A percentile compares a stretch with the other conserved stretches of the same genome.
These are phyloP conservation scores for Coffea humblotiana DNA, from an alignment of 305 asterid genomes.

Conservation along the genomic window DNA sequence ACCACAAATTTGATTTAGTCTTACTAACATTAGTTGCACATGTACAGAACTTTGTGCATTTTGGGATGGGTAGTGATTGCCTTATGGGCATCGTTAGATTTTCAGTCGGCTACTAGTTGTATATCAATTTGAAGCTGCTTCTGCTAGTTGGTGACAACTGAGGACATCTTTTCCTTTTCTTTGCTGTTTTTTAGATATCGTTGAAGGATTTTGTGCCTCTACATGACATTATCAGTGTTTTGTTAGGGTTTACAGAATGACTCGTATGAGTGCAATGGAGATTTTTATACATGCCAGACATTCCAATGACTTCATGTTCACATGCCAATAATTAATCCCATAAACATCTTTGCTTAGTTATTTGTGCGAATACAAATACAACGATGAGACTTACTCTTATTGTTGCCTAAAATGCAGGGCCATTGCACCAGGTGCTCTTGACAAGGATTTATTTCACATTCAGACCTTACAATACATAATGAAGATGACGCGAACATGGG, in stretches of 20 bases:
- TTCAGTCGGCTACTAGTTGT: too few relatives aligned
- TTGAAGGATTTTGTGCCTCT: too few relatives aligned
- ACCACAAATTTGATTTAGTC: too few relatives aligned
- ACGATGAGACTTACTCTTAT: not conserved
- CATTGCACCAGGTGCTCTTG: constrained; percentile 66
- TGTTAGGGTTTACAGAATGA: constrained; percentile 29
- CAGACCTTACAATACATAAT: constrained; percentile 72
- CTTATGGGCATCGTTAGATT: too few relatives aligned
- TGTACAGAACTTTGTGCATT: too few relatives aligned
- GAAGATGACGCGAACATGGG: constrained; percentile 89
- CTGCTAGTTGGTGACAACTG: constrained; percentile 74
- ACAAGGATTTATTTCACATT: constrained; percentile 62
- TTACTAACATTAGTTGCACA: too few relatives aligned
- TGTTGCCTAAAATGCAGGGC: constrained; percentile 42
- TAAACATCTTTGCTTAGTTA: not conserved
- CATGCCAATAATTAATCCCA: not conserved
- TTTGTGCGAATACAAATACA: not conserved
- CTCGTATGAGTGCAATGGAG: not conserved
- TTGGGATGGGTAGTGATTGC: too few relatives aligned
- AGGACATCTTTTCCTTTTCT: constrained; percentile 44
- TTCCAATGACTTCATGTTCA: not conserved
- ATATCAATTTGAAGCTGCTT: too few relatives aligned
- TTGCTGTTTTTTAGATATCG: too few relatives aligned
- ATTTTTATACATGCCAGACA: not conserved
- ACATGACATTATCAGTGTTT: constrained; percentile 43